Conservation (phyloP, 108 stramenopile species). For the Cyclotella distinguenda region DNA sequence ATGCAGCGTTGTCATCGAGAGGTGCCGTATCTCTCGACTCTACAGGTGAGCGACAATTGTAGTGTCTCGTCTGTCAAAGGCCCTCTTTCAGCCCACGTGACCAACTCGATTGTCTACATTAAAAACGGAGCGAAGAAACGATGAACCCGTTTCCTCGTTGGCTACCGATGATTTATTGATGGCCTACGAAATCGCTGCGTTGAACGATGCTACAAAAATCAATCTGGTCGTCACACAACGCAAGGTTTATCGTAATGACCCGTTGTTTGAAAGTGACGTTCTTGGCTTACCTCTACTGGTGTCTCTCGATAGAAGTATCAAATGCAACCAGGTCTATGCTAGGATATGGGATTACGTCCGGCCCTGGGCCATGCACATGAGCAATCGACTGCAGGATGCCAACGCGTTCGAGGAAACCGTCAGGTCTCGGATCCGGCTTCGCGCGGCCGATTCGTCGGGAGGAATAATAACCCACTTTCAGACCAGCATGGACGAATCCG, state of each 20-base stretch:
- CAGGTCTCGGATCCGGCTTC: conserved; percentile 1
- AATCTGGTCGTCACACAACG: conserved; percentile 14
- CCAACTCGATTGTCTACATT: too few species aligned
- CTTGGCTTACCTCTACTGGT: conserved; percentile 70
- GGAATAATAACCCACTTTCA: not conserved
- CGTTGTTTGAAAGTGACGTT: not conserved
- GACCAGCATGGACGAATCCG: not conserved
- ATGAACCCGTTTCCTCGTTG: conserved; percentile 4
- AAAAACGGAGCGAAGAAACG: conserved; percentile 6
- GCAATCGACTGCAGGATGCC: not conserved
- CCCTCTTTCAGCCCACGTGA: too few species aligned
- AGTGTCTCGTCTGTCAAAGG: not conserved
- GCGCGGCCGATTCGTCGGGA: conserved; percentile 1
- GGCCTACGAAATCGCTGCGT: conserved; percentile 12
- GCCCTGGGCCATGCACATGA: conserved; percentile 26
- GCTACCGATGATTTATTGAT: conserved; percentile 9
- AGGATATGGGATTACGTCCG: conserved; percentile 49
- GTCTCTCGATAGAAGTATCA: conserved; percentile 45
- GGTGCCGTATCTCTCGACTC: conserved; percentile 43
- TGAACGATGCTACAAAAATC: conserved; percentile 4
- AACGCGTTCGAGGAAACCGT: not conserved
- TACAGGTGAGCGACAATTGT: conserved; percentile 12
- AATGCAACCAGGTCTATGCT: conserved; percentile 56
- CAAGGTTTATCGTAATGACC: conserved; percentile 16
- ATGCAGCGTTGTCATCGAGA: conserved; percentile 45